Evolutionary conservation across 1,284 basidiomycete genomes (phyloP), one percentile per base, ranked within the genome.

Genomic region (Bjerkandera adusta): DNA sequence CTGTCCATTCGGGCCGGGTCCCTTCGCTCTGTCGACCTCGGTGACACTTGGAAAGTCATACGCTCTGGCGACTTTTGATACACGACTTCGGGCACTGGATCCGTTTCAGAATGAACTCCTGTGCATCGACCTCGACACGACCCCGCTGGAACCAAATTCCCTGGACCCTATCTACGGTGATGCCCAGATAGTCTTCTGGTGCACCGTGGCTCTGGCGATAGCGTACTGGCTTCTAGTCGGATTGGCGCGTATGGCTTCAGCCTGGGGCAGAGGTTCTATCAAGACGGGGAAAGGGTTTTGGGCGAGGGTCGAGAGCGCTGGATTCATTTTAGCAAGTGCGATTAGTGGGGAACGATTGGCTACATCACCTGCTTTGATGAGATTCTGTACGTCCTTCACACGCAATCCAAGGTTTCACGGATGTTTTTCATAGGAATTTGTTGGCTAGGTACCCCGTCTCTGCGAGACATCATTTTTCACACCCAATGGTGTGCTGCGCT

Each of bases 381-480:
- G 95, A 45, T 98, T 95, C 59, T 85, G 92, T 92, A 57, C 59
- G 80, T 72, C 42, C 12, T 29, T 15, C 8, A 4, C 6, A 12
- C 32, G 25, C 24, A 33, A 30, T 29, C 27, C 24, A 22, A 12
- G 7, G 22, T 32, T 25, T 6, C 30, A 26, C 11, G 36, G 35
- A 46, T 13, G n/a, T 10, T 47, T n/a, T 37, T 22, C 30, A 43
- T 41, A 4, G 52, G 16, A 1, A 24, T 22, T 11, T 34, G 26
- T 34, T 24, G 4, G 18, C 15, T 25, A 92, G 92, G 89, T 52
- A 97, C 96, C 0, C 95, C 96, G 1, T 92, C 92, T 4, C 74
- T 95, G 68, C 79, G 94, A 51, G 96, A 99, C 65, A 81, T 99
- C 49, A 78, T 97, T 43, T 88, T 92, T 60, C 92, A 96, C 60